Evolutionary conservation across 352 stramenopile genomes (phyloP).

Genomic region (Phytophthora tentaculata): DNA sequence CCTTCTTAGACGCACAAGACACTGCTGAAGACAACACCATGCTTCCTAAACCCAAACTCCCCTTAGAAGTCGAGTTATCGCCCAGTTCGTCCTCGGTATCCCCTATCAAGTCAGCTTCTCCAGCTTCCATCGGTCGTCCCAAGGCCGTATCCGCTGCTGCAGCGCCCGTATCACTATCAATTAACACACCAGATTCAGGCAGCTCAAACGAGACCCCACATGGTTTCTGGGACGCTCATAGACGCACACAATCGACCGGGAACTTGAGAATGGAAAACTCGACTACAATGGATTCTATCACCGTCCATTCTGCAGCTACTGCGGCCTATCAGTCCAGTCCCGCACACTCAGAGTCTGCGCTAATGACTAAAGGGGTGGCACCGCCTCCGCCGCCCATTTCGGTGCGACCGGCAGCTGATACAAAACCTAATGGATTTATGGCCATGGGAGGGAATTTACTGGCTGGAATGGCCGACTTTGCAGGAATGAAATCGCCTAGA

Average conservation of each 20-base stretch:
- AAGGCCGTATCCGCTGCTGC: constrained; percentile 28
- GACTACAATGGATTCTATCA: background rate
- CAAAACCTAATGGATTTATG: constrained; percentile 41
- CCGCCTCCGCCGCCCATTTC: constrained; percentile 28
- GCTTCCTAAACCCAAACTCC: background rate
- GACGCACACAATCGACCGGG: constrained; percentile 63
- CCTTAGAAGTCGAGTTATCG: constrained; percentile 37
- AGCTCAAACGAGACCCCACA: constrained; percentile 4
- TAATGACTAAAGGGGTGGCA: constrained; percentile 14
- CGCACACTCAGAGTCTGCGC: constrained; percentile 38
- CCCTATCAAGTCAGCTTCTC: constrained; percentile 7
- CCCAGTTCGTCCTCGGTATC: constrained; percentile 5
- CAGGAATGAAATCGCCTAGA: constrained; percentile 31
- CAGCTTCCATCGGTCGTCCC: constrained; percentile 13
- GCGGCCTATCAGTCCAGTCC: constrained; percentile 17
- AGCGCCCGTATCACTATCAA: constrained; percentile 1
- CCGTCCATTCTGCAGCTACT: constrained; percentile 13
- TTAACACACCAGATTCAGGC: constrained; percentile 13
- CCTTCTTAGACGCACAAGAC: constrained; percentile 24
- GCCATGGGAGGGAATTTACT: constrained; percentile 59
- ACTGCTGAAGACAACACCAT: constrained; percentile 9
- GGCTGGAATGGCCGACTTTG: constrained; percentile 41
- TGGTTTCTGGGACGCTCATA: constrained; percentile 29
- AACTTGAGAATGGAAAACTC: constrained; percentile 37
- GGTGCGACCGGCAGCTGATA: constrained; percentile 28